These are phyloP conservation scores for Schizosaccharomyces versatilis DNA, from an alignment of 1,139 yeast genomes.

Conservation along the genomic window DNA sequence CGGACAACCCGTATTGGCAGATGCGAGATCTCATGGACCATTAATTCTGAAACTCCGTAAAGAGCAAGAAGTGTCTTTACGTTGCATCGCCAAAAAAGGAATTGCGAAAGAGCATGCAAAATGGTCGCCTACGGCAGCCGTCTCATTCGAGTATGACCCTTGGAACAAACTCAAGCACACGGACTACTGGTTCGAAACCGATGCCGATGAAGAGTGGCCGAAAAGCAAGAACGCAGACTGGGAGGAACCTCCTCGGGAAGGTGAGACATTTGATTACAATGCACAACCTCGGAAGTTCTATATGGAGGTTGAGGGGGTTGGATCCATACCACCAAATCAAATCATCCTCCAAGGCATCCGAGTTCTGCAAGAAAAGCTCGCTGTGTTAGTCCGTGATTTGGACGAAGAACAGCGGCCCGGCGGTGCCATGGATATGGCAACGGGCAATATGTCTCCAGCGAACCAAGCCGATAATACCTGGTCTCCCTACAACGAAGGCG, in stretches of 20 bases:
- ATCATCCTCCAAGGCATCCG: constrained; percentile 67
- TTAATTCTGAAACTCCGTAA: constrained; percentile 74
- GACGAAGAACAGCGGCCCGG: constrained; percentile 23
- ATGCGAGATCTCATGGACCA: constrained; percentile 59
- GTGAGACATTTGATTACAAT: constrained; percentile 57
- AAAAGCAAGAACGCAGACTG: constrained; percentile 68
- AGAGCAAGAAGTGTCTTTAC: constrained; percentile 72
- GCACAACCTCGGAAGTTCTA: constrained; percentile 69
- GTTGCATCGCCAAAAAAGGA: constrained; percentile 87
- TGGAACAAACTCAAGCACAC: constrained; percentile 94
- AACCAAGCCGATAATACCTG: neutral
- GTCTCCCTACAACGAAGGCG: neutral
- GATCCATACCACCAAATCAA: constrained; percentile 69
- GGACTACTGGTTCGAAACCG: constrained; percentile 87
- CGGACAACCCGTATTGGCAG: constrained; percentile 72
- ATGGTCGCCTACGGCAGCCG: constrained; percentile 95
- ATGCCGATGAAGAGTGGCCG: constrained; percentile 68
- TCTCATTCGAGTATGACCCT: constrained; percentile 97
- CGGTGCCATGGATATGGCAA: neutral
- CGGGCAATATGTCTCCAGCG: neutral
- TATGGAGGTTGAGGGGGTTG: constrained; percentile 72
- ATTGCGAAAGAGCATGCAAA: constrained; percentile 96
- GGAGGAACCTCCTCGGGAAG: constrained; percentile 37
- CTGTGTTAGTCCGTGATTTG: constrained; percentile 66
- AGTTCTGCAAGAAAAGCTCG: constrained; percentile 72